Evolutionary conservation across 345 rosid species (phyloP), one percentile per base, ranked within the genome.

Genomic region (Linum trigynum): DNA sequence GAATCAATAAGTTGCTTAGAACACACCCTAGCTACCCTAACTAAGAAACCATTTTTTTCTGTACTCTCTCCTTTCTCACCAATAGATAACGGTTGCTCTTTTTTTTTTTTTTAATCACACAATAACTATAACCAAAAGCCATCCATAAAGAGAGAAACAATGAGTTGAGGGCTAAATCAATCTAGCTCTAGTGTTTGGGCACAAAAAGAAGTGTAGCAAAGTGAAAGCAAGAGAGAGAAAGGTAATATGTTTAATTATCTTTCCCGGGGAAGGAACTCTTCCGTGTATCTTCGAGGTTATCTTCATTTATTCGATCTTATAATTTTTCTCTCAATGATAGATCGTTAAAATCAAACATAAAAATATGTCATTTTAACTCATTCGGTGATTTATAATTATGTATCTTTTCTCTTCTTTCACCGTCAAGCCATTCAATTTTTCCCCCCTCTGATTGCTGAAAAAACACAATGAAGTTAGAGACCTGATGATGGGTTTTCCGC

Each of bases 401-500:
- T 10, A 65, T 61, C 76, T 80, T 75, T 79, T 74, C 79, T 66
- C 77, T 76, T 74, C 74, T 69, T 77, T 74, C 76, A 59, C 79
- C 62, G 67, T 79, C 80, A 69, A 64, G 32, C 45, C 61, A 75
- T 67, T 81, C 68, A 70, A 56, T 45, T 69, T 66, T n/a, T 62
- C 61, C 1, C 32, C 2, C 53, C 53, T 48, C 53, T 48, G 9
- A 12, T 9, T 48, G 53, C 14, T 35, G 41, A 56, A 75, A 67
- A 55, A 74, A 67, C 74, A 67, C 60, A 62, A 45, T 38, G 78
- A 67, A 70, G 32, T 70, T 75, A 74, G 65, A 64, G 69, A 67
- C 38, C 2, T 15, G 51, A 40, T 50, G 12, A 51, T 45, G 51
- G 11, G 14, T 12, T 5, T 48, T 48, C 53, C 53, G 32, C 32